Conservation (phyloP, 139 green algal species). For the Ostreobium quekettii region DNA sequence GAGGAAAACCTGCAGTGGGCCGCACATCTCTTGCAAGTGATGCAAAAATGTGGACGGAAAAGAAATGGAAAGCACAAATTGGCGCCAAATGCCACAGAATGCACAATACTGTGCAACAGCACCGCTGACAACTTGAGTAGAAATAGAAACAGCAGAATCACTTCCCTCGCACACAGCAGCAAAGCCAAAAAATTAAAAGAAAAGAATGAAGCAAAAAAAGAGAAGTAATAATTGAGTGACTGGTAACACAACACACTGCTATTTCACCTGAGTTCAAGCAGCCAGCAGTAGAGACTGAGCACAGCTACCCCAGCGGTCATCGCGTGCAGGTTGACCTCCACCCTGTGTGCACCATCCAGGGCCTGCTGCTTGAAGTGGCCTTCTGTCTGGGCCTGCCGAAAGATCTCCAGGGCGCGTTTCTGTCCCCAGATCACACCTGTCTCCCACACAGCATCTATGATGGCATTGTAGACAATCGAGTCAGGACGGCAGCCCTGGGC, state of each 20-base stretch:
- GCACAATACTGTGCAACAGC: too few species aligned
- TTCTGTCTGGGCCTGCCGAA: conserved; percentile 31
- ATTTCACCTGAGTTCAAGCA: conserved; percentile 49
- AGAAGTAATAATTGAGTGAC: too few species aligned
- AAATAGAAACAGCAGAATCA: too few species aligned
- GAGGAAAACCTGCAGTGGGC: too few species aligned
- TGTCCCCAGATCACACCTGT: conserved; percentile 70
- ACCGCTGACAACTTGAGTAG: too few species aligned
- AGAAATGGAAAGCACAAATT: too few species aligned
- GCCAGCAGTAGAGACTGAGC: conserved; percentile 69
- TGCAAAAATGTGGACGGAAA: too few species aligned
- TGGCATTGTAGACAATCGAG: conserved; percentile 77
- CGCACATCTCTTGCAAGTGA: too few species aligned
- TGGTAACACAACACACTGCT: background rate
- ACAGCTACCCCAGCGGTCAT: conserved; percentile 76
- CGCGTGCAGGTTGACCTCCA: conserved; percentile 72
- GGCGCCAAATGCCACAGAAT: too few species aligned
- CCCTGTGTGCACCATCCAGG: conserved; percentile 19
- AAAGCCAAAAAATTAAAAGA: background rate
- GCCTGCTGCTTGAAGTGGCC: conserved; percentile 50
- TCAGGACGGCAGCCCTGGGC: conserved; percentile 49
- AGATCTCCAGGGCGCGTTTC: conserved; percentile 33
- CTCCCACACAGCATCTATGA: conserved; percentile 75
- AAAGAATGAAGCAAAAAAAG: background rate
- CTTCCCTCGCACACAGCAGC: too few species aligned